Evolutionary conservation across 1,284 basidiomycete species (phyloP).

Genomic region (Cerrena zonata): DNA sequence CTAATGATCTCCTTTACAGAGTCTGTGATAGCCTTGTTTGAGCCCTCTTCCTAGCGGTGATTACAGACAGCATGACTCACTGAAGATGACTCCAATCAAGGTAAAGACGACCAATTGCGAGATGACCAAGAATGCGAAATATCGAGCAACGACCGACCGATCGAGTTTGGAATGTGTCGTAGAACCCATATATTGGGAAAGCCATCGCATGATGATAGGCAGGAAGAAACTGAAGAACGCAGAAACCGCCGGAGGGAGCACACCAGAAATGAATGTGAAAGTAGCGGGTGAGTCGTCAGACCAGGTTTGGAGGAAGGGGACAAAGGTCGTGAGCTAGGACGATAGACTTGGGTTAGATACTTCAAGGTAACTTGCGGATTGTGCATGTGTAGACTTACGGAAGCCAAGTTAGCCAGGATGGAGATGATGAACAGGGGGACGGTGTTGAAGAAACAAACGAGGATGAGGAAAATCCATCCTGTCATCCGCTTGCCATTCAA

Average conservation of each 20-base stretch:
- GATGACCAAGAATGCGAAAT: constrained; percentile 88
- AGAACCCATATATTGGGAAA: constrained; percentile 78
- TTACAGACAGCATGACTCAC: constrained; percentile 37
- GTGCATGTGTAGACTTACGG: constrained; percentile 40
- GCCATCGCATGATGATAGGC: constrained; percentile 81
- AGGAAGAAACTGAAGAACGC: constrained; percentile 85
- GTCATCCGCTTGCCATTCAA: constrained; percentile 61
- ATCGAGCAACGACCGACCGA: constrained; percentile 82
- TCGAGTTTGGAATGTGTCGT: constrained; percentile 77
- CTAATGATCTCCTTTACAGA: constrained; percentile 63
- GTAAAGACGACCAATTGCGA: constrained; percentile 89
- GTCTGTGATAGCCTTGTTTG: constrained; percentile 32
- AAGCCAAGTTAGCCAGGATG: constrained; percentile 71
- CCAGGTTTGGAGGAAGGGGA: constrained; percentile 71
- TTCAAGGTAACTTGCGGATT: neutral
- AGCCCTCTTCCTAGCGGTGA: constrained; percentile 1
- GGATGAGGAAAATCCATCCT: constrained; percentile 70
- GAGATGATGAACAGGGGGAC: constrained; percentile 79
- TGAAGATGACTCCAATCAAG: constrained; percentile 81
- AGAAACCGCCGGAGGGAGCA: constrained; percentile 82
- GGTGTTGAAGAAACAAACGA: constrained; percentile 89
- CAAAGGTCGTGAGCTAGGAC: constrained; percentile 54
- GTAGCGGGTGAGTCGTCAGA: constrained; percentile 48
- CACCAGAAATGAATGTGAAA: constrained; percentile 80
- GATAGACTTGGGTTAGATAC: neutral